A percentile compares a stretch with the other conserved stretches of the same genome.
These are phyloP conservation scores for Danielia reshetovae DNA, from an alignment of 805 yeast genomes.

Conservation along the genomic window DNA sequence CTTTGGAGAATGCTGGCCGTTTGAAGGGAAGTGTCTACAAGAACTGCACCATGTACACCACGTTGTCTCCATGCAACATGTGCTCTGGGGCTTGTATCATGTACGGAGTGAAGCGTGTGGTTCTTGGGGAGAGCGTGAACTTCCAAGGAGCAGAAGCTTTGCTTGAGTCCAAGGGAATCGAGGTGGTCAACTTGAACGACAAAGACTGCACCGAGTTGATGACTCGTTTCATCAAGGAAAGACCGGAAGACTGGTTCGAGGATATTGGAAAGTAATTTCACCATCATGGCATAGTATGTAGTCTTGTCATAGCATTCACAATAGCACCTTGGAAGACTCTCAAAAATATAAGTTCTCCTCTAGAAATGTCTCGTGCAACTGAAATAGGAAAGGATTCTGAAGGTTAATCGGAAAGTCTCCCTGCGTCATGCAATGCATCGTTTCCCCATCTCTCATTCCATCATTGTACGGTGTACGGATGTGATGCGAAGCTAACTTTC, in stretches of 20 bases:
- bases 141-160: slow-evolving; percentile 82
- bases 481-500: too few relatives aligned
- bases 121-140: slow-evolving; percentile 82
- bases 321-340: too few relatives aligned
- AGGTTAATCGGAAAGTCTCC: too few relatives aligned
- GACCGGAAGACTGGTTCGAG: slow-evolving; percentile 78
- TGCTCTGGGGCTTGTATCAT: slow-evolving; percentile 90
- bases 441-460: too few relatives aligned
- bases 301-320: too few relatives aligned
- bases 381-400: too few relatives aligned
- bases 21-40: slow-evolving; percentile 75
- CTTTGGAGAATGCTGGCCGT: slow-evolving; percentile 89
- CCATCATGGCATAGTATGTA: too few relatives aligned
- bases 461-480: too few relatives aligned
- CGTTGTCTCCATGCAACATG: slow-evolving; percentile 92
- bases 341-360: too few relatives aligned
- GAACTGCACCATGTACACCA: slow-evolving; percentile 86
- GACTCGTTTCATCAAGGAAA: slow-evolving; percentile 72
- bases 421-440: too few relatives aligned
- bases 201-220: slow-evolving; percentile 65
- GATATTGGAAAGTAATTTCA: slow-evolving; percentile 67
- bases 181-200: slow-evolving; percentile 59
- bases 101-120: slow-evolving; percentile 85
- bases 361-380: too few relatives aligned
- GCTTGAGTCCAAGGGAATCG: slow-evolving; percentile 63